These are phyloP conservation scores for Dipsacomyces acuminosporus DNA, from an alignment of 371 early-diverging fungal genomes.

Conservation along the genomic window DNA sequence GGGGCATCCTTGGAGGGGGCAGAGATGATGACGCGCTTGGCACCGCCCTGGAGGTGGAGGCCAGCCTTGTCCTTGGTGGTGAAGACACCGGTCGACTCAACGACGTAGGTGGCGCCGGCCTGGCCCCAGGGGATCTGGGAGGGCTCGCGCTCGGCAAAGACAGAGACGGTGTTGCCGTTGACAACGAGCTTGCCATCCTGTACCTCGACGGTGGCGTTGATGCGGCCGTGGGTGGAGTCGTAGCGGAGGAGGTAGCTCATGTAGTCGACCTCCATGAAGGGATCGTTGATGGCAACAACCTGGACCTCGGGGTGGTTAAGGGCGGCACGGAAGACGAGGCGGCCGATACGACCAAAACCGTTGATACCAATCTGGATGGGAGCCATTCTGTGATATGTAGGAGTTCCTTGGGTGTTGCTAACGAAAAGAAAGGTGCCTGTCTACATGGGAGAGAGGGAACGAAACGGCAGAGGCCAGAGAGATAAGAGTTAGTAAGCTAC, in stretches of 20 bases:
- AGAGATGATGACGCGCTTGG: constrained; percentile 97
- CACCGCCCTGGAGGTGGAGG: constrained; percentile 89
- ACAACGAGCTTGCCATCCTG: constrained; percentile 83
- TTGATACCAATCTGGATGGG: constrained; percentile 44
- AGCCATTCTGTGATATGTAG: too few relatives aligned
- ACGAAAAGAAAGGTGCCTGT: too few relatives aligned
- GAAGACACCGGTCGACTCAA: constrained; percentile 99
- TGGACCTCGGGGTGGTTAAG: constrained; percentile 67
- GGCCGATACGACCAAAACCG: constrained; percentile 98
- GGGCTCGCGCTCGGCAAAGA: constrained; percentile 74
- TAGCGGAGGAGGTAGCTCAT: constrained; percentile 97
- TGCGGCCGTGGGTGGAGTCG: constrained; percentile 96
- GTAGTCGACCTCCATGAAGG: constrained; percentile 94
- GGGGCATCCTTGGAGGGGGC: constrained; percentile 93
- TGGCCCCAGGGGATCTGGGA: constrained; percentile 89
- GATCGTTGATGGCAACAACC: constrained; percentile 98
- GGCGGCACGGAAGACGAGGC: constrained; percentile 93
- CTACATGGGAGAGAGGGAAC: too few relatives aligned
- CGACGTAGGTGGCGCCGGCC: constrained; percentile 87
- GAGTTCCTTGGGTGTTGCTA: too few relatives aligned
- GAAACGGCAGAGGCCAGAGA: too few relatives aligned
- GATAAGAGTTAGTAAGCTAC: too few relatives aligned
- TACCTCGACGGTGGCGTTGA: constrained; percentile 68
- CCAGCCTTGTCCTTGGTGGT: constrained; percentile 84
- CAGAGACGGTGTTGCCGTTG: constrained; percentile 72